Conservation (phyloP, 441 rosid genomes). For the Breynia disticha region DNA sequence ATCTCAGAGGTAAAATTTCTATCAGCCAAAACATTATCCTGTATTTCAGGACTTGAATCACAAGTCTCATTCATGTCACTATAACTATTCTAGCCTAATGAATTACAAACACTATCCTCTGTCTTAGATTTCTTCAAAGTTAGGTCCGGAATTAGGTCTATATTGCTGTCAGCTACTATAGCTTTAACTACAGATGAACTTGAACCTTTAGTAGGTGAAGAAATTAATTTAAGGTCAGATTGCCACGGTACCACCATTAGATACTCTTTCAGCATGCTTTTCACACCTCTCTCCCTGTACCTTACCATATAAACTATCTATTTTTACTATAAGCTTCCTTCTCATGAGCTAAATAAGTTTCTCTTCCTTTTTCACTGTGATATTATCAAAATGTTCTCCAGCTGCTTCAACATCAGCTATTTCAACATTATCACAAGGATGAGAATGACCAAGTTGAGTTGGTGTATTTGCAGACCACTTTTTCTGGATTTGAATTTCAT, state of each 20-base stretch:
- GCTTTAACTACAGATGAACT: conserved; percentile 17
- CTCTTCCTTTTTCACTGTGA: conserved; percentile 32
- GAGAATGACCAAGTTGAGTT: conserved; percentile 21
- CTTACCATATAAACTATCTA: conserved; percentile 28
- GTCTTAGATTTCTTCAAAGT: conserved; percentile 13
- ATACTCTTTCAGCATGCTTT: conserved; percentile 12
- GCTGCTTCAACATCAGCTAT: conserved; percentile 20
- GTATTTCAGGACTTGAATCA: conserved; percentile 21
- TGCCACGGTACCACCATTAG: conserved; percentile 19
- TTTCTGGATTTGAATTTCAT: conserved; percentile 66
- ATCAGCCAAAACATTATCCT: conserved; percentile 5
- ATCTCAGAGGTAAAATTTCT: conserved; percentile 9
- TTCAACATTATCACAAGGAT: conserved; percentile 30
- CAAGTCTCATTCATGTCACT: conserved; percentile 16
- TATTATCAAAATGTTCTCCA: conserved; percentile 21
- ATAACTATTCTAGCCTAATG: conserved; percentile 14
- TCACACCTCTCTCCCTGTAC: conserved; percentile 13
- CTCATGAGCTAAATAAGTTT: conserved; percentile 69
- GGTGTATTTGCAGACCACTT: conserved; percentile 54
- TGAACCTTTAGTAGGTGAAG: conserved; percentile 23
- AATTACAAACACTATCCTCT: conserved; percentile 3
- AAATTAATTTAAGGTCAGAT: conserved; percentile 18
- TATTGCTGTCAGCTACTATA: conserved; percentile 14
- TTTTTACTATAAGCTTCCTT: conserved; percentile 53
- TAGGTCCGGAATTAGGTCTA: conserved; percentile 16